Evolutionary conservation across 768 basidiomycete genomes (phyloP), one percentile per base, ranked within the genome.

Genomic region (Crepidotus variabilis): DNA sequence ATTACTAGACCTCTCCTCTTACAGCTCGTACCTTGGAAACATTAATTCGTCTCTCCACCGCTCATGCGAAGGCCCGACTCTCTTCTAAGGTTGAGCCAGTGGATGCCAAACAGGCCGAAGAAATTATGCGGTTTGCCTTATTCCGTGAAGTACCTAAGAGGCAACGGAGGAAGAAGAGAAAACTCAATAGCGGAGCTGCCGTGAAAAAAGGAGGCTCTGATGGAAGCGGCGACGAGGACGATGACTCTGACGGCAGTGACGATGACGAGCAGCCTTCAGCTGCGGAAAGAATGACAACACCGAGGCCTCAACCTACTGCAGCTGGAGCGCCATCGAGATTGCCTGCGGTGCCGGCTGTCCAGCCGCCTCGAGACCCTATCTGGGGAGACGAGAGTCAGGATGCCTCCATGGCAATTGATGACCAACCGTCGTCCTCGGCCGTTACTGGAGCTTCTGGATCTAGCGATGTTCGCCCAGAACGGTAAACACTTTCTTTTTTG

Each of bases 21-120:
- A 99, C 97, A 2, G 96, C 97, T 18, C 95, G 97, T 81, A 97
- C 97, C 2, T 85, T 99, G 57, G 97, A 99, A 72, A 99, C 97
- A 0, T 82, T 99, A 49, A 99, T 99, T 71, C 97, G 97, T 78
- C 82, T 99, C 8, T 86, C 97, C 4, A 99, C 96, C 16, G 97
- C 97, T 0, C 97, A 99, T 72, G 97, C 97, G 47, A 99, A 99
- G 72, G 86, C 94, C 14, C 87, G 96, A 18, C 79, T 99, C 8
- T 95, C 94, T 7, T 57, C 82, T 46, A 90, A 90, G 61, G 92
- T 99, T 10, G 86, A 92, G 64, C 82, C 88, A 66, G 74, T 77
- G 2, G 97, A 99, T 74, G 94, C 97, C 16, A 80, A 79, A 63
- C 87, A 88, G 43, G 97, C 97, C 2, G 94, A 99, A 69, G 88